These are phyloP conservation scores for Claviceps sp. DNA, from an alignment of 2,329 filamentous ascomycete species.

Conservation along the genomic window DNA sequence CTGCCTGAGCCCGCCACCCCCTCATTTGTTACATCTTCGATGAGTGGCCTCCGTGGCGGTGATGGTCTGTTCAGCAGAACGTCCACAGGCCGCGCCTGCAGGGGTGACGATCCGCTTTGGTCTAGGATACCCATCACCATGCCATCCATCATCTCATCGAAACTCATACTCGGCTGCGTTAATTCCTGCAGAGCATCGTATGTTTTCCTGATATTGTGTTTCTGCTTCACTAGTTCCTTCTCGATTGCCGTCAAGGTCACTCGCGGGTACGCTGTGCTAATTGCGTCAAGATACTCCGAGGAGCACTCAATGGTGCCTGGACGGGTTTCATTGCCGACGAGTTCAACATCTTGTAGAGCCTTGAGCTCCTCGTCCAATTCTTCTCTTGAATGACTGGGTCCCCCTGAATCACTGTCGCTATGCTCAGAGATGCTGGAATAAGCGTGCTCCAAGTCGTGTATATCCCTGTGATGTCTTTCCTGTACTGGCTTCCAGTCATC, in stretches of 20 bases:
- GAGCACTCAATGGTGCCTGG: constrained; percentile 10
- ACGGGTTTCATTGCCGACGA: not conserved
- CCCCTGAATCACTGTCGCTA: constrained; percentile 2
- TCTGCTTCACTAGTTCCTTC: constrained; percentile 19
- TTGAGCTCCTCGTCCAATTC: constrained; percentile 2
- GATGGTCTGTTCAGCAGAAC: not conserved
- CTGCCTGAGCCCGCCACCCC: constrained; percentile 1
- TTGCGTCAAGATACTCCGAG: constrained; percentile 20
- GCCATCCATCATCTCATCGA: constrained; percentile 20
- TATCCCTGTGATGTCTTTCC: constrained; percentile 1
- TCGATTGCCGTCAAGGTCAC: constrained; percentile 23
- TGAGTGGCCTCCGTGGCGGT: constrained; percentile 14
- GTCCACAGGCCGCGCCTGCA: not conserved
- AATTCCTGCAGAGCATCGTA: constrained; percentile 23
- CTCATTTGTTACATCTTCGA: constrained; percentile 11
- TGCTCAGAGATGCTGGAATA: not conserved
- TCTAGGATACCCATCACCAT: constrained; percentile 10
- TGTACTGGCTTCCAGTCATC: not conserved
- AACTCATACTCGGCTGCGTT: constrained; percentile 19
- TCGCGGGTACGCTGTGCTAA: constrained; percentile 31
- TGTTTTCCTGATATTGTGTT: constrained; percentile 22
- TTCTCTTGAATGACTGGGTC: constrained; percentile 4
- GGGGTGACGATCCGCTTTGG: constrained; percentile 1
- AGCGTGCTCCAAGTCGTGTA: not conserved
- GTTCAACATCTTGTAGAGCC: not conserved